phyloP scores from a whole-genome alignment of 2,329 filamentous ascomycete genomes.

The Botryotinia globosa region DNA sequence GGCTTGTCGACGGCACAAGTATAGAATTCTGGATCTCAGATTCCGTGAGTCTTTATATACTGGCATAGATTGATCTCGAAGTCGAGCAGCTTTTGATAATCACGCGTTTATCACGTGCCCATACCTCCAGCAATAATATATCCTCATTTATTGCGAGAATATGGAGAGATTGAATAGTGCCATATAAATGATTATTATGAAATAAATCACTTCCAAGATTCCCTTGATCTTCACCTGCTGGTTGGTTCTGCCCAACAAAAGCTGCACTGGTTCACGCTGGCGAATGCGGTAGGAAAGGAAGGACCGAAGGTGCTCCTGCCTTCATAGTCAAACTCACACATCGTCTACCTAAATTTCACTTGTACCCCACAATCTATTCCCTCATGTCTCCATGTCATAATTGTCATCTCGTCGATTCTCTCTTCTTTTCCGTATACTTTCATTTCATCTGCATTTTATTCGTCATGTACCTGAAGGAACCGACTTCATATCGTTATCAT shows the following conservation, averaged over 20 bases:
- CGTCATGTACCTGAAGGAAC: not conserved
- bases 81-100: not conserved
- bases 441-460: not conserved
- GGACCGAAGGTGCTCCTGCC: not conserved
- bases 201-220: not conserved
- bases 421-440: not conserved
- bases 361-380: not conserved
- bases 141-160: not conserved
- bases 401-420: not conserved
- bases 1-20: not conserved
- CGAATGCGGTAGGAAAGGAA: not conserved
- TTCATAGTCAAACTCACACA: constrained; percentile 1
- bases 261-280: not conserved
- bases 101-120: constrained; percentile 6
- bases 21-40: not conserved
- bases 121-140: not conserved
- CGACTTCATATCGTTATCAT: not conserved
- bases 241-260: not conserved
- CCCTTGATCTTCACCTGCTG: too few species aligned
- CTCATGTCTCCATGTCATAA: not conserved
- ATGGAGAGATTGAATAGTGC: not conserved
- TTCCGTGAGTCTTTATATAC: too few species aligned
- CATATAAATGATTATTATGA: not conserved
- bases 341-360: not conserved
- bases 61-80: not conserved